Evolutionary conservation across 805 yeast genomes (phyloP), one percentile per base, ranked within the genome.

Genomic region (Kregervanrija pseudodelftensis): DNA sequence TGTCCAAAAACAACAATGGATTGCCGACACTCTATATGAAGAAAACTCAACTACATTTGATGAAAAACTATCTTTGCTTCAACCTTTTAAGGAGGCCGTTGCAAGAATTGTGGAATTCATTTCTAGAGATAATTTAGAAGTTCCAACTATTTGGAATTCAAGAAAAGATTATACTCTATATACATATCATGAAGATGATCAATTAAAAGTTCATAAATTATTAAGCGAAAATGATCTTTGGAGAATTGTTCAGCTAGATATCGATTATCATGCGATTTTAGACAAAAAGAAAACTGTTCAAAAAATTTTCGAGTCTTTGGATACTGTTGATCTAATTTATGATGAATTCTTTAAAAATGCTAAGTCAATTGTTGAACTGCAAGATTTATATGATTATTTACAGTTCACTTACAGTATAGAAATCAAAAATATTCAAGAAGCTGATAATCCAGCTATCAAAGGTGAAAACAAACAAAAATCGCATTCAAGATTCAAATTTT

Each of bases 111-210:
- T 76, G 56, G 85, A 72, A 58, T 89, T 80, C 52, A 68, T 93
- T 30, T 73, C 89, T 11, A 79, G 78, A 54, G 95, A 90, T 40
- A 74, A 81, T 47, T 73, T 84, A 51, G 99, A 93, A 61, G 96
- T 91, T 5, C 98, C 99, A 10, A 86, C 89, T 56, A 89, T 93
- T 49, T 89, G 95, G 85, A 85, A 89, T 22, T 95, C 89, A 60
- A 85, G 98, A 62, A 85, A 95, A 65, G 98, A 93, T 64, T 88
- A 85, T 59, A 70, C 88, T 14, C 67, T 85, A 48, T 71, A 71
- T 54, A 75, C 86, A 9, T 73, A 73, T 36, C 54, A 59, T 30
- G 63, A 55, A 38, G 63, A 62, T 34, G 68, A 63, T 12, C 73
- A 70, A 35, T 71, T 77, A 16, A 52, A 50, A 41, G 77, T 76